phyloP scores from a whole-genome alignment of 768 basidiomycete genomes.

The Cystobasidium tubakii region DNA sequence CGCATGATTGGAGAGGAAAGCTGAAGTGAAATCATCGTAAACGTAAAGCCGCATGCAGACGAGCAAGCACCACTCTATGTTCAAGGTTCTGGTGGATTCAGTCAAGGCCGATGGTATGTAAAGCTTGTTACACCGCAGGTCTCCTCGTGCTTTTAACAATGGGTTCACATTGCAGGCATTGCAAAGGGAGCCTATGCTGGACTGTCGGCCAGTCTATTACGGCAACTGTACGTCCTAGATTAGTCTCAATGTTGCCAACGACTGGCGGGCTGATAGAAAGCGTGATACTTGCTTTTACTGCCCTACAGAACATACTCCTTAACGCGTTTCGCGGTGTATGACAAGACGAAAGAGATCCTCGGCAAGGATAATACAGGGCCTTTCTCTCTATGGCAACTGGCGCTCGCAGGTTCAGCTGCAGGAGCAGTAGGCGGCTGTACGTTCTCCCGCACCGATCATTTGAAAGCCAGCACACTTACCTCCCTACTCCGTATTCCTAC shows the following conservation, averaged over 20 bases:
- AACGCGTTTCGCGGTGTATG: constrained; percentile 45
- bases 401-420: constrained; percentile 38
- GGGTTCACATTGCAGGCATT: constrained; percentile 41
- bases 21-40: too few species aligned
- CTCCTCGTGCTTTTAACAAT: too few species aligned
- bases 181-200: constrained; percentile 44
- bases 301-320: constrained; percentile 37
- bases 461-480: too few species aligned
- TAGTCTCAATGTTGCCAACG: too few species aligned
- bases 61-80: constrained; percentile 39
- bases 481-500: neutral
- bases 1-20: too few species aligned
- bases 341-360: constrained; percentile 42
- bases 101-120: constrained; percentile 41
- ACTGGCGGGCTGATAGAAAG: too few species aligned
- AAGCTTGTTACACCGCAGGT: too few species aligned
- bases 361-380: neutral
- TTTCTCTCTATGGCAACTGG: constrained; percentile 40
- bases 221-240: constrained; percentile 44
- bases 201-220: constrained; percentile 45
- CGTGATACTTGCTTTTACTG: too few species aligned
- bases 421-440: constrained; percentile 43
- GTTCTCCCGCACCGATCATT: too few species aligned
- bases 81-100: constrained; percentile 36
- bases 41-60: constrained; percentile 45